Percentiles rank a stretch among this genome's conserved stretches.
These are phyloP conservation scores for Sarcodon sp. DNA, from an alignment of 768 basidiomycete genomes.

Conservation along the genomic window DNA sequence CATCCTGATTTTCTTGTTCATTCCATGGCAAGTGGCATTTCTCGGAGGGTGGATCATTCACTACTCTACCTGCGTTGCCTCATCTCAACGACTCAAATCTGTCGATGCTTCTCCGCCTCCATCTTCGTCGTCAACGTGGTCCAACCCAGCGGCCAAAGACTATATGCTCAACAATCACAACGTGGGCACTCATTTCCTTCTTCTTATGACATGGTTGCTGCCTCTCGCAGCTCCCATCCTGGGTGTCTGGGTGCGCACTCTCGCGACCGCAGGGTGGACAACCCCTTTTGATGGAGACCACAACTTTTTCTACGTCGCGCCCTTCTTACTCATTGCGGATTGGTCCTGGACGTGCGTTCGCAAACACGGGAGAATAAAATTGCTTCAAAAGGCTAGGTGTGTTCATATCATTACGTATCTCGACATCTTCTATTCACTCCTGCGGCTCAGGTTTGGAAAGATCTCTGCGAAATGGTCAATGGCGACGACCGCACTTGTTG, in stretches of 20 bases:
- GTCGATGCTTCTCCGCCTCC: not conserved
- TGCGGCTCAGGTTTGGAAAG: slow-evolving; percentile 3
- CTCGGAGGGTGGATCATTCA: slow-evolving; percentile 77
- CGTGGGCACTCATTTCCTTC: slow-evolving; percentile 38
- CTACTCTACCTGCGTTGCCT: slow-evolving; percentile 42
- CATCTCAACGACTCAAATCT: not conserved
- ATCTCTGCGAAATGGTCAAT: slow-evolving; percentile 43
- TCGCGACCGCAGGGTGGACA: slow-evolving; percentile 65
- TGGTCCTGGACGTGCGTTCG: slow-evolving; percentile 23
- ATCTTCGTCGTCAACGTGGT: not conserved
- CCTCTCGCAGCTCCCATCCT: slow-evolving; percentile 70
- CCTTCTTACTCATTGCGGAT: slow-evolving; percentile 53
- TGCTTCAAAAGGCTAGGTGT: slow-evolving; percentile 9
- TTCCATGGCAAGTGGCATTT: slow-evolving; percentile 92
- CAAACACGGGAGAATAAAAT: not conserved
- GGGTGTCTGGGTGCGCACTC: slow-evolving; percentile 82
- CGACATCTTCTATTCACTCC: slow-evolving; percentile 10
- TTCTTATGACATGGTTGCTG: slow-evolving; percentile 72
- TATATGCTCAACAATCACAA: not conserved
- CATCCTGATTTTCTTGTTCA: slow-evolving; percentile 51
- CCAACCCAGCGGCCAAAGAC: not conserved
- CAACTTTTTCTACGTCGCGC: slow-evolving; percentile 48
- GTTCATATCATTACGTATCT: slow-evolving; percentile 2
- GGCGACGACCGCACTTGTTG: slow-evolving; percentile 30
- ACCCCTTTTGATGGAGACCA: slow-evolving; percentile 81